Conservation (phyloP, 2,329 filamentous ascomycete species). For the Aspergillus sp. region DNA sequence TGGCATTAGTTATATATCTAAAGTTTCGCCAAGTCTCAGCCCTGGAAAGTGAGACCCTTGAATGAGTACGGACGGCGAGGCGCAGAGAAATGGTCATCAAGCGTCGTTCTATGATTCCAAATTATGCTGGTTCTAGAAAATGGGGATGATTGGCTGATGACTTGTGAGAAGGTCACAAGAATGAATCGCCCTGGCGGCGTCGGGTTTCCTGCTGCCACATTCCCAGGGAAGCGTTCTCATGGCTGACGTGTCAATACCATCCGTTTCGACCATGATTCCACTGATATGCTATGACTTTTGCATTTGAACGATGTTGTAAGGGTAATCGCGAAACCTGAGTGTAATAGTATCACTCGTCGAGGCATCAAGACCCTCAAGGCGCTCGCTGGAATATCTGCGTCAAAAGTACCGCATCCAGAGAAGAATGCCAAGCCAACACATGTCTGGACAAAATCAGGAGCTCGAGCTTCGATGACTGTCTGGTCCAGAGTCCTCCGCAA, state of each 20-base stretch:
- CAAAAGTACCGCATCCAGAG: background rate
- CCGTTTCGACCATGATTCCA: background rate
- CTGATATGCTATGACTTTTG: background rate
- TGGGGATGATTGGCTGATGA: background rate
- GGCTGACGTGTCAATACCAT: background rate
- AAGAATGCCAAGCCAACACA: background rate
- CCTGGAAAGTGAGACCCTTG: background rate
- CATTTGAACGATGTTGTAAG: background rate
- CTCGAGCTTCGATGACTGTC: no score
- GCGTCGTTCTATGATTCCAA: background rate
- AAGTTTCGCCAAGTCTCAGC: background rate
- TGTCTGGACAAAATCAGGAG: background rate
- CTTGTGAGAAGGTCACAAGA: background rate
- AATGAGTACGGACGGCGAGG: no score
- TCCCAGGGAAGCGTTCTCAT: background rate
- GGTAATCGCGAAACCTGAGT: background rate
- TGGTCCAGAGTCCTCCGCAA: background rate
- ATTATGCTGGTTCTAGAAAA: background rate
- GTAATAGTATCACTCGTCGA: background rate
- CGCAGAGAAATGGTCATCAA: background rate
- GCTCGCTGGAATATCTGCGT: background rate
- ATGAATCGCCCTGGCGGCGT: background rate
- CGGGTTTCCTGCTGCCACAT: background rate
- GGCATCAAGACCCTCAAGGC: no score
- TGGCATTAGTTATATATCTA: background rate